A percentile compares a stretch with the other conserved stretches of the same genome.
Conservation (phyloP, 768 basidiomycete species). For the Pisolithus microcarpus region DNA sequence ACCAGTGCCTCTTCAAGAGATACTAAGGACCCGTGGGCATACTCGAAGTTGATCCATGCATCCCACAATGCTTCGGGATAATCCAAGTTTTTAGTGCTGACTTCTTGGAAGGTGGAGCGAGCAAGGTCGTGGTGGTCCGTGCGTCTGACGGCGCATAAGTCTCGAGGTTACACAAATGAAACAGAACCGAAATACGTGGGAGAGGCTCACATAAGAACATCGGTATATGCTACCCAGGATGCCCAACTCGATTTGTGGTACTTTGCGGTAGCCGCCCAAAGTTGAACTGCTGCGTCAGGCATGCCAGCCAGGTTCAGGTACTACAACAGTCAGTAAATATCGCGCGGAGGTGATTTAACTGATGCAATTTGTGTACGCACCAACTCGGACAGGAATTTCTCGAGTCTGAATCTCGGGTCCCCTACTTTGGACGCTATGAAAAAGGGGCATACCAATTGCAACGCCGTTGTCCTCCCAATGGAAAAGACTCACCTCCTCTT, state of each 20-base stretch:
- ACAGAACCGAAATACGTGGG: neutral
- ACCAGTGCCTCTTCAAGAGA: constrained; percentile 57
- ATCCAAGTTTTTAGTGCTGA: constrained; percentile 70
- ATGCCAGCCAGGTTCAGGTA: constrained; percentile 39
- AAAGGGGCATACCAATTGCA: neutral
- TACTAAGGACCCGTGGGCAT: constrained; percentile 66
- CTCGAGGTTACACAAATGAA: neutral
- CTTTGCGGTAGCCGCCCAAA: constrained; percentile 64
- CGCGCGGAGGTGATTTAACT: neutral
- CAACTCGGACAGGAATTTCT: constrained; percentile 72
- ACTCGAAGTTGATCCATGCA: constrained; percentile 84
- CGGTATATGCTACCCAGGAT: constrained; percentile 70
- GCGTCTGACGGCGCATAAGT: constrained; percentile 32
- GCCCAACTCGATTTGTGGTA: constrained; percentile 65
- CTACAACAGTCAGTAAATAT: constrained; percentile 24
- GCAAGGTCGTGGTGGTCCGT: constrained; percentile 50
- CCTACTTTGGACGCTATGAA: constrained; percentile 53
- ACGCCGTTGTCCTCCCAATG: neutral
- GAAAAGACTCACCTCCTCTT: constrained; percentile 40
- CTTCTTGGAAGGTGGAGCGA: constrained; percentile 58
- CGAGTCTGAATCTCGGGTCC: constrained; percentile 71
- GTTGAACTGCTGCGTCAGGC: constrained; percentile 46
- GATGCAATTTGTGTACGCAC: constrained; percentile 40
- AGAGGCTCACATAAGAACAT: constrained; percentile 57
- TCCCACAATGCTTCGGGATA: constrained; percentile 96